Percentiles rank a stretch among this genome's conserved stretches.
Conservation (phyloP, 345 rosid species). For the Moricandia arvensis region DNA sequence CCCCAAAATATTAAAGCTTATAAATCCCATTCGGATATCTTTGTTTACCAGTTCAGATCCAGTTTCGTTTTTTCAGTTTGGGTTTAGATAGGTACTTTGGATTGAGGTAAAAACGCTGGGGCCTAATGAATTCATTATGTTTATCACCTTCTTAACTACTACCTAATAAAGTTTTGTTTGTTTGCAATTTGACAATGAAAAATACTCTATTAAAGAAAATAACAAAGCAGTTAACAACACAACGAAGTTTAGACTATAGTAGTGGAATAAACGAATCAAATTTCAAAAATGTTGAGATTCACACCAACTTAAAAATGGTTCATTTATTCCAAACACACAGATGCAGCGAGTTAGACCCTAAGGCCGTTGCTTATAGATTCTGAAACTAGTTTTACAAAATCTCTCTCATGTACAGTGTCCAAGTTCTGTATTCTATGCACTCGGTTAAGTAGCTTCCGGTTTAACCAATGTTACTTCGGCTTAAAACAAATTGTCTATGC, state of each 20-base stretch:
- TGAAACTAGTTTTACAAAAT: conserved; percentile 8
- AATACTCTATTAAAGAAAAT: neutral
- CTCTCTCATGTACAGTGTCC: conserved; percentile 16
- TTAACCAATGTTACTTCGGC: conserved; percentile 45
- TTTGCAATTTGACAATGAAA: neutral
- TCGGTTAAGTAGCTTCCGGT: neutral
- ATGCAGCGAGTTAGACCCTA: neutral
- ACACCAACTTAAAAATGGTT: neutral
- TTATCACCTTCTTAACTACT: too few relatives aligned
- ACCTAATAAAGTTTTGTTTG: too few relatives aligned
- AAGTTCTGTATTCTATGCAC: conserved; percentile 13
- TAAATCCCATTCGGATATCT: too few relatives aligned
- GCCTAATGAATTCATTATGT: too few relatives aligned
- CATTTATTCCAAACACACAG: neutral
- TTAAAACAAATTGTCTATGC: conserved; percentile 54
- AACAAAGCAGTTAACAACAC: neutral
- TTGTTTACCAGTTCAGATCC: too few relatives aligned
- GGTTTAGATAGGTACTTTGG: too few relatives aligned
- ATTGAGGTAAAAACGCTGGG: too few relatives aligned
- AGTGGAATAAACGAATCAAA: neutral
- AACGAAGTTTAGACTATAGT: neutral
- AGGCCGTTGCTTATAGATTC: neutral
- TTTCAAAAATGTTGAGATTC: neutral
- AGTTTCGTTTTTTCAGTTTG: too few relatives aligned
- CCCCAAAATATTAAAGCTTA: too few relatives aligned